phyloP scores from a whole-genome alignment of 805 yeast genomes.

The Cyberlindnera sargentensis region DNA sequence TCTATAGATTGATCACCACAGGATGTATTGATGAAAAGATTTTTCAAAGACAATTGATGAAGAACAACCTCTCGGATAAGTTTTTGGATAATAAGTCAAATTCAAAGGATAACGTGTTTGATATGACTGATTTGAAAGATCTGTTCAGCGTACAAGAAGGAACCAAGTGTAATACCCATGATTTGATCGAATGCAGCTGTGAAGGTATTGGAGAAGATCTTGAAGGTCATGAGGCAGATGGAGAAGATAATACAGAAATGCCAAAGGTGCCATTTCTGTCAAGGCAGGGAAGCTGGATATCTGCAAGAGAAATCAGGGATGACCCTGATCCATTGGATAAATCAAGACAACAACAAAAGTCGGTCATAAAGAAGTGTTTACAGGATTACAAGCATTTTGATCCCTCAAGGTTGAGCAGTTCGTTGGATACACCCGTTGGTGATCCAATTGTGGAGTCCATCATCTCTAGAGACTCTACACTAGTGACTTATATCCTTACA shows the following conservation, averaged over 20 bases:
- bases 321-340: background rate
- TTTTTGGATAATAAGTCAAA: slow-evolving; percentile 42
- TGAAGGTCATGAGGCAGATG: slow-evolving; percentile 21
- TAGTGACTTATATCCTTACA: slow-evolving; percentile 36
- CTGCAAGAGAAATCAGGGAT: slow-evolving; percentile 16
- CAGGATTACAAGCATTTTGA: slow-evolving; percentile 57
- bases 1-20: slow-evolving; percentile 77
- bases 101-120: slow-evolving; percentile 61
- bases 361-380: slow-evolving; percentile 50
- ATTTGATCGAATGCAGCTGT: slow-evolving; percentile 60
- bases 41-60: slow-evolving; percentile 84
- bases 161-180: slow-evolving; percentile 68
- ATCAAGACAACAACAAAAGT: slow-evolving; percentile 17
- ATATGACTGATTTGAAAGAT: slow-evolving; percentile 60
- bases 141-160: slow-evolving; percentile 53
- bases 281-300: slow-evolving; percentile 16
- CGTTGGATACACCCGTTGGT: slow-evolving; percentile 17
- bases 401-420: slow-evolving; percentile 27
- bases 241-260: slow-evolving; percentile 5
- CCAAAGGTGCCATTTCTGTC: slow-evolving; percentile 5
- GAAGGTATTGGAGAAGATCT: slow-evolving; percentile 42
- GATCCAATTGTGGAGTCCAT: slow-evolving; percentile 30
- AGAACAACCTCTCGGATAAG: slow-evolving; percentile 68
- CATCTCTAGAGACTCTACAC: slow-evolving; percentile 17
- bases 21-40: slow-evolving; percentile 95